Conservation (phyloP, 371 early-diverging fungal genomes). For the Nematocida sp. region DNA sequence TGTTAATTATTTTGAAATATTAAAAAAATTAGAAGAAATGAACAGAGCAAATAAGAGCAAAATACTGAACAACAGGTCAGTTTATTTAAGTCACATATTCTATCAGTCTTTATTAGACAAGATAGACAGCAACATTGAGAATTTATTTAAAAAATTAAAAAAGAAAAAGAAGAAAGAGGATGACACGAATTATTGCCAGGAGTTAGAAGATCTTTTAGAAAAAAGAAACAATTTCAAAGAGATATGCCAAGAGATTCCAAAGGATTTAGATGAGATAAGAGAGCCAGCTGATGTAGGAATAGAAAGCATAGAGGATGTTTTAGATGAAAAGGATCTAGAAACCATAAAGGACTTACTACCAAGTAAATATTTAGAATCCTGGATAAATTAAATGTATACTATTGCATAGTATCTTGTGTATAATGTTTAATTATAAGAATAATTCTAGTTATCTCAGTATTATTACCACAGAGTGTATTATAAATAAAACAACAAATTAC, state of each 20-base stretch:
- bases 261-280: background rate
- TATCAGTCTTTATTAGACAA: conserved; percentile 6
- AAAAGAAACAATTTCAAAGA: conserved; percentile 32
- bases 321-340: conserved; percentile 3
- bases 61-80: background rate
- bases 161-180: conserved; percentile 61
- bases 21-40: conserved; percentile 19
- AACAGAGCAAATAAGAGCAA: conserved; percentile 22
- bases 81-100: conserved; percentile 1
- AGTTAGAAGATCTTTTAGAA: conserved; percentile 45
- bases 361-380: background rate
- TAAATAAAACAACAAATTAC: too few relatives aligned
- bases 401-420: background rate
- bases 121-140: conserved; percentile 33
- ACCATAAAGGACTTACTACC: conserved; percentile 2
- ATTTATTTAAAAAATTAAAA: conserved; percentile 37
- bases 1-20: conserved; percentile 13
- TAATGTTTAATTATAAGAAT: background rate
- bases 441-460: too few relatives aligned
- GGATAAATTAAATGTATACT: background rate
- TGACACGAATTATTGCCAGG: conserved; percentile 31
- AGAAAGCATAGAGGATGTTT: background rate
- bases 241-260: conserved; percentile 9
- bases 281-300: background rate
- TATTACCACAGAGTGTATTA: too few relatives aligned